These are phyloP conservation scores for Maudiozyma serrabonitensis DNA, from an alignment of 805 yeast species.

Conservation along the genomic window DNA sequence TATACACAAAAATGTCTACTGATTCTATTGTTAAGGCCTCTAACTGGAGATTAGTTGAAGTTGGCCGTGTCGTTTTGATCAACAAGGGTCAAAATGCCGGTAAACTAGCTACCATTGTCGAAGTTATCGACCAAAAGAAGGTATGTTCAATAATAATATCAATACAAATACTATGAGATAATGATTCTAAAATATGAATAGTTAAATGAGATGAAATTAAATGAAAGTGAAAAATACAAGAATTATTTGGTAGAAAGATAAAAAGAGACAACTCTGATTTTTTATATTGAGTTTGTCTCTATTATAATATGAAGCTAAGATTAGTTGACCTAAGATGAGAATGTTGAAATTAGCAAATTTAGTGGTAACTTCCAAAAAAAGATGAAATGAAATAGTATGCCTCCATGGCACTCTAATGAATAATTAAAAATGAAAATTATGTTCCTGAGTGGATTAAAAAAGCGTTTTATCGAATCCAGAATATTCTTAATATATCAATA, in stretches of 20 bases:
- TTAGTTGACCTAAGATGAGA: too few relatives aligned
- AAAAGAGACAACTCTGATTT: not conserved
- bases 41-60: constrained; percentile 99
- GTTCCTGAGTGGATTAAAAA: too few relatives aligned
- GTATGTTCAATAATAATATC: constrained; percentile 41
- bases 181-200: not conserved
- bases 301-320: not conserved
- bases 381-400: too few relatives aligned
- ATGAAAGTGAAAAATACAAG: not conserved
- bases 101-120: constrained; percentile 94
- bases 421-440: too few relatives aligned
- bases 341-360: too few relatives aligned
- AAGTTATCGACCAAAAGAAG: constrained; percentile 98
- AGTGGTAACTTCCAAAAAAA: too few relatives aligned
- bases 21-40: constrained; percentile 82
- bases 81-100: constrained; percentile 64
- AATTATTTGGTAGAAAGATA: not conserved
- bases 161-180: not conserved
- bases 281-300: not conserved
- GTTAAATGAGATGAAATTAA: too few relatives aligned
- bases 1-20: constrained; percentile 42
- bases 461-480: too few relatives aligned
- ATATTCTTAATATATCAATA: not conserved
- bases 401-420: too few relatives aligned
- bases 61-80: constrained; percentile 96